Conservation (phyloP, 192 early-diverging fungal species). For the Dissophora ornata region DNA sequence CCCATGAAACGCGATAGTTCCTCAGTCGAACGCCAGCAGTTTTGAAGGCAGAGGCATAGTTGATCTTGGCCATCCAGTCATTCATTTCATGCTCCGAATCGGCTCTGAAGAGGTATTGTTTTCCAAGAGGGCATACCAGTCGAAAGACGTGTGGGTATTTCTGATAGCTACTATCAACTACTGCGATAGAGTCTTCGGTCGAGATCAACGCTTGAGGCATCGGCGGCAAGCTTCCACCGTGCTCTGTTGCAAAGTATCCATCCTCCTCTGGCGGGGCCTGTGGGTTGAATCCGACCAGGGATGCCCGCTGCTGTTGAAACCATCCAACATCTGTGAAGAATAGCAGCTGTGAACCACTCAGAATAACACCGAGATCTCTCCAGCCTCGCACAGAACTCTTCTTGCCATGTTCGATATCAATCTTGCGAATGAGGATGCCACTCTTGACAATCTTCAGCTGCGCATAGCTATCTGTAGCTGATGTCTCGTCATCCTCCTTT, state of each 20-base stretch:
- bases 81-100: constrained; percentile 76
- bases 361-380: constrained; percentile 80
- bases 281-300: constrained; percentile 27
- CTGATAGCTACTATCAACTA: constrained; percentile 74
- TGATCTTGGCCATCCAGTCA: constrained; percentile 85
- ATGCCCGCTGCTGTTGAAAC: constrained; percentile 59
- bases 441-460: constrained; percentile 68
- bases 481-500: background rate
- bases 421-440: constrained; percentile 78
- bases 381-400: constrained; percentile 74
- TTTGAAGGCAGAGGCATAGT: constrained; percentile 83
- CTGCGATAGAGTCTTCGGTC: constrained; percentile 71
- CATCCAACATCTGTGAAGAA: constrained; percentile 72
- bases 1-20: constrained; percentile 48
- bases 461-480: constrained; percentile 25
- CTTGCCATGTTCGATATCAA: constrained; percentile 73
- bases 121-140: constrained; percentile 73
- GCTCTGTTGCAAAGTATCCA: constrained; percentile 24
- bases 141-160: constrained; percentile 88
- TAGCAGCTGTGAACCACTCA: constrained; percentile 81
- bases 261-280: constrained; percentile 30
- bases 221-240: constrained; percentile 21
- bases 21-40: constrained; percentile 59
- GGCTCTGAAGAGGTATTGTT: constrained; percentile 79
- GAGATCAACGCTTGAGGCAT: constrained; percentile 64